Evolutionary conservation across 352 stramenopile genomes (phyloP).

Genomic region (Plasmopara muralis): DNA sequence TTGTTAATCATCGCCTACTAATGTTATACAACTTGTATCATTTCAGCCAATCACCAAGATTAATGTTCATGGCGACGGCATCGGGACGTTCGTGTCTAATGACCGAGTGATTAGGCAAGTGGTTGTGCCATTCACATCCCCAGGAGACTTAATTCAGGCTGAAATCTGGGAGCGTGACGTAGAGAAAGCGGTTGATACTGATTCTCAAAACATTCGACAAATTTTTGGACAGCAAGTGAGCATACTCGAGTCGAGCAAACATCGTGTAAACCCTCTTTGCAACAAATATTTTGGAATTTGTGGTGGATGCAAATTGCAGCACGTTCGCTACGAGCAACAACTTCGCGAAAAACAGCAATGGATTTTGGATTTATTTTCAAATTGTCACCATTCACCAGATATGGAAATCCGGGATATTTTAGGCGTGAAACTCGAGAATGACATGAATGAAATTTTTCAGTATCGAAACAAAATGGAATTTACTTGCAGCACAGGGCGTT

Average conservation of each 20-base stretch:
- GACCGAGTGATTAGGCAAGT: slow-evolving; percentile 23
- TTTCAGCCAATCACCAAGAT: slow-evolving; percentile 31
- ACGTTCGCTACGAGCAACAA: slow-evolving; percentile 51
- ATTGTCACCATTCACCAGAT: slow-evolving; percentile 18
- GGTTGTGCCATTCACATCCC: slow-evolving; percentile 45
- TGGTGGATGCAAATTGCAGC: slow-evolving; percentile 65
- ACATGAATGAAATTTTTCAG: slow-evolving; percentile 20
- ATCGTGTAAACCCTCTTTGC: slow-evolving; percentile 36
- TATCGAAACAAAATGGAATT: slow-evolving; percentile 87
- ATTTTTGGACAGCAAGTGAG: slow-evolving; percentile 36
- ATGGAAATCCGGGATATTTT: slow-evolving; percentile 39
- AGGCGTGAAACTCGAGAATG: slow-evolving; percentile 16
- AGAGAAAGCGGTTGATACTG: slow-evolving; percentile 13
- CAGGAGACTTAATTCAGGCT: slow-evolving; percentile 37
- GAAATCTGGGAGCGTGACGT: slow-evolving; percentile 54
- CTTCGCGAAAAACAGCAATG: slow-evolving; percentile 57
- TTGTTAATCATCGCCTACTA: background rate
- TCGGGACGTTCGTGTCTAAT: slow-evolving; percentile 23
- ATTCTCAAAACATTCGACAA: slow-evolving; percentile 14
- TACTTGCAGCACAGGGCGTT: slow-evolving; percentile 67
- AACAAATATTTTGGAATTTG: slow-evolving; percentile 57
- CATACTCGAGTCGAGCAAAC: slow-evolving; percentile 22
- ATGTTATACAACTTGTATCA: background rate
- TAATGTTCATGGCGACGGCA: slow-evolving; percentile 43
- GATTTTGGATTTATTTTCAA: slow-evolving; percentile 33